A percentile compares a stretch with the other conserved stretches of the same genome.
These are phyloP conservation scores for Diaporthe aspalathi DNA, from an alignment of 2,329 filamentous ascomycete genomes.

Conservation along the genomic window DNA sequence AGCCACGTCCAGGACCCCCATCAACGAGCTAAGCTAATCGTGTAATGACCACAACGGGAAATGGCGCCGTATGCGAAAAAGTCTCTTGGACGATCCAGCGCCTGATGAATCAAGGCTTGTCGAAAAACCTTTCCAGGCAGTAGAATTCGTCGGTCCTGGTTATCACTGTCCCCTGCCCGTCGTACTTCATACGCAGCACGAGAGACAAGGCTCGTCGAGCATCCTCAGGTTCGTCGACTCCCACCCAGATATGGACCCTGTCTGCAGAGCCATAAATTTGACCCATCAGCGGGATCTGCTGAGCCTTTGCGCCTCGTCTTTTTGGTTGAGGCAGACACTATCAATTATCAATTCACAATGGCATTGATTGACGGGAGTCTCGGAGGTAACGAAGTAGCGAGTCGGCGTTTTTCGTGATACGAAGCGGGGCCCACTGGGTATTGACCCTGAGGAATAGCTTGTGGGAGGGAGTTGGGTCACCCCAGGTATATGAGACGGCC, in stretches of 20 bases:
- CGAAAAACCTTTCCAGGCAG: not conserved
- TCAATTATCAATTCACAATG: not conserved
- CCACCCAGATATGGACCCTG: not conserved
- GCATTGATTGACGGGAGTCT: not conserved
- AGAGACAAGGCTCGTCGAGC: not conserved
- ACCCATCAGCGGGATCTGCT: not conserved
- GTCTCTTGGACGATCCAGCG: not conserved
- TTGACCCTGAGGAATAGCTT: not conserved
- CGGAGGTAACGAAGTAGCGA: not conserved
- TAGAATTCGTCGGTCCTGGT: not conserved
- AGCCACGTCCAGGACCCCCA: not conserved
- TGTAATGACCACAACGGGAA: not conserved
- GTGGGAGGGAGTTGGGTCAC: not conserved
- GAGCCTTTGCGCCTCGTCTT: not conserved
- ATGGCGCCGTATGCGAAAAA: not conserved
- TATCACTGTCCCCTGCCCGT: fast-evolving
- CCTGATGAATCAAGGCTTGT: not conserved
- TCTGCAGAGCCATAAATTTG: not conserved
- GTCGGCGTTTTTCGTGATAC: not conserved
- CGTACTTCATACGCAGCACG: not conserved
- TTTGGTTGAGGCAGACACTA: not conserved
- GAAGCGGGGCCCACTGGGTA: not conserved
- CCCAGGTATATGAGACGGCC: not conserved
- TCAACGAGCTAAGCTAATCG: not conserved
- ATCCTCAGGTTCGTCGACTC: not conserved